Evolutionary conservation across 371 early-diverging fungal species (phyloP), one percentile per base, ranked within the genome.

Genomic region (Phascolomyces articulosus): DNA sequence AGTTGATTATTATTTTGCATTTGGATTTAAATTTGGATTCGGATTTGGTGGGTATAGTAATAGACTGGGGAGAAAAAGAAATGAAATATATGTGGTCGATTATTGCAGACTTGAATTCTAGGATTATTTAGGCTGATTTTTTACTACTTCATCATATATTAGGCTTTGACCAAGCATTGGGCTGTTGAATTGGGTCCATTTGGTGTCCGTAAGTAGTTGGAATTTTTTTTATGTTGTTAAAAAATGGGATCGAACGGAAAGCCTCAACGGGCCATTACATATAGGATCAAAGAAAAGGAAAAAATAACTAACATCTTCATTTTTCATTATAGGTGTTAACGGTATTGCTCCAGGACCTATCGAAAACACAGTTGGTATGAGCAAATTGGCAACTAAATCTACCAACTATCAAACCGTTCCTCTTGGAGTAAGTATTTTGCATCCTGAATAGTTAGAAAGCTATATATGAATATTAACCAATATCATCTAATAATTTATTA

Each of bases 81-180:
- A 7, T 15, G n/a, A 24, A 11, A n/a, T n/a, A n/a, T n/a, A n/a
- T n/a, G n/a, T n/a, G 51, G 26, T 24, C 0, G 1, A 23, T 24
- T 7, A 24, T 27, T 34, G 6, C 6, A 34, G 11, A 34, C 34
- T n/a, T n/a, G n/a, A n/a, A n/a, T 0, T 34, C 11, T 34, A 34
- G 2, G 11, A 34, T 34, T 6, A 34, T 34, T 34, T n/a, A n/a
- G n/a, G n/a, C 34, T 34, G 34, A 34, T 11, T 27, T 21, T 20
- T 8, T 15, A 4, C 16, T 44, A 16, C 6, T 44, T n/a, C n/a
- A 1, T 44, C 16, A 18, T 44, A 44, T 18, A 44, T 18, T 59
- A 78, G 79, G 79, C 84, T 53, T 65, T 83, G 27, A 83, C 83
- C 26, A 83, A 83, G 65, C 83, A 83, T 62, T 78, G 79, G 80